Evolutionary conservation across 2,329 filamentous ascomycete genomes (phyloP).

Genomic region (Xylogone sp.): DNA sequence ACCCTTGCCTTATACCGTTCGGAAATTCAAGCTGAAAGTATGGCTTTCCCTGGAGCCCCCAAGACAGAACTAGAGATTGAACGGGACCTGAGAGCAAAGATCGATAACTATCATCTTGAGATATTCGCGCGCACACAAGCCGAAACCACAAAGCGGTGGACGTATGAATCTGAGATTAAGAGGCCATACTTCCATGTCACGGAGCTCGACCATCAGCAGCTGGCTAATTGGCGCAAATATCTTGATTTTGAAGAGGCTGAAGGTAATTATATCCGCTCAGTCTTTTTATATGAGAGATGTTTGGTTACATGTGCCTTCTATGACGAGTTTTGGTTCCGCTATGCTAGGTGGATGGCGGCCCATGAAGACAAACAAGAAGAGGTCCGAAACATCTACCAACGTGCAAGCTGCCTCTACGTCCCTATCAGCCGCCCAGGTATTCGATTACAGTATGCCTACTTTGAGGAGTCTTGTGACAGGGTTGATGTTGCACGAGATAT

Average conservation of each 20-base stretch:
- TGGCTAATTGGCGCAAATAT: constrained; percentile 92
- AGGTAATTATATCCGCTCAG: constrained; percentile 68
- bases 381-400: constrained; percentile 85
- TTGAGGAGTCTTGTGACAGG: constrained; percentile 81
- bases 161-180: constrained; percentile 91
- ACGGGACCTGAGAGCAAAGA: constrained; percentile 72
- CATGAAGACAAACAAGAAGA: constrained; percentile 83
- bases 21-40: constrained; percentile 66
- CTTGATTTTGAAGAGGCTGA: constrained; percentile 92
- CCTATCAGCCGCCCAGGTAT: constrained; percentile 82
- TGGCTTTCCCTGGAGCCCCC: constrained; percentile 45
- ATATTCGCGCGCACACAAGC: constrained; percentile 77
- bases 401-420: constrained; percentile 80
- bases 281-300: constrained; percentile 91
- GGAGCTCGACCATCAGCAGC: constrained; percentile 79
- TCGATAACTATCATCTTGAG: constrained; percentile 78
- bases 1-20: constrained; percentile 63
- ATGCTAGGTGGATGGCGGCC: constrained; percentile 86
- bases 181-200: constrained; percentile 96
- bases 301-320: constrained; percentile 91
- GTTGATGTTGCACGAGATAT: constrained; percentile 79
- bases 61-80: constrained; percentile 78
- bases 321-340: constrained; percentile 98
- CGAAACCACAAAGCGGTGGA: constrained; percentile 91
- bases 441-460: constrained; percentile 87